Evolutionary conservation across 192 early-diverging fungal species (phyloP).

Genomic region (Linnemannia schmuckeri): DNA sequence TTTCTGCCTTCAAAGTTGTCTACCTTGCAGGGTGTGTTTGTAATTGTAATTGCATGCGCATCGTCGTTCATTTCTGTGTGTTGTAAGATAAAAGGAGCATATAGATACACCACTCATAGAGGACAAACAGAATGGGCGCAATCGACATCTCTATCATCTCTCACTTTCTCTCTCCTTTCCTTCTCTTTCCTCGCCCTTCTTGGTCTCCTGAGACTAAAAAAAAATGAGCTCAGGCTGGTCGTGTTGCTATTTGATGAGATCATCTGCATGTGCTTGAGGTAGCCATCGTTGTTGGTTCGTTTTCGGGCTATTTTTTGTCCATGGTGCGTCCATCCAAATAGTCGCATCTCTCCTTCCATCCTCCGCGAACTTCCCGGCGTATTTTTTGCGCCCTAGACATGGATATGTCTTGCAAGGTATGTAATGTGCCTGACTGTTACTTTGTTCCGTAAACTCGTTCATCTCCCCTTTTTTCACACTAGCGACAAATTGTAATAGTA

Average conservation of each 20-base stretch:
- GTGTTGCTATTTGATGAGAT: neutral
- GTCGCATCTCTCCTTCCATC: constrained; percentile 2
- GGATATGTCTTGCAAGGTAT: constrained; percentile 4
- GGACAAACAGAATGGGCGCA: no score
- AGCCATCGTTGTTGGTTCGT: neutral
- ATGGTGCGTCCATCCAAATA: neutral
- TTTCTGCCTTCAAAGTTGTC: no score
- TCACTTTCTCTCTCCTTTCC: neutral
- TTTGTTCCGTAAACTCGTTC: neutral
- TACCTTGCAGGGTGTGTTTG: no score
- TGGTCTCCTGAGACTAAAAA: neutral
- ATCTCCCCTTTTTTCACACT: neutral
- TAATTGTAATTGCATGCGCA: no score
- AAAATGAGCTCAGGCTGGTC: no score
- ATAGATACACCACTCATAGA: no score
- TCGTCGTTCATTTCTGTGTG: no score
- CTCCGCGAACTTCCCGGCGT: no score
- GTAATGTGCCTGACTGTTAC: neutral
- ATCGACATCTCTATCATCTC: no score
- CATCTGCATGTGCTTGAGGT: constrained; percentile 1
- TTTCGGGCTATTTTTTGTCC: constrained; percentile 1
- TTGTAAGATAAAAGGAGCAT: no score
- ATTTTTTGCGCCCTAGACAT: no score
- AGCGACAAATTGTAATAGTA: neutral
- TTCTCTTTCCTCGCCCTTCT: neutral